phyloP scores from a whole-genome alignment of 768 basidiomycete genomes.

The Pleurotus pulmonarius region DNA sequence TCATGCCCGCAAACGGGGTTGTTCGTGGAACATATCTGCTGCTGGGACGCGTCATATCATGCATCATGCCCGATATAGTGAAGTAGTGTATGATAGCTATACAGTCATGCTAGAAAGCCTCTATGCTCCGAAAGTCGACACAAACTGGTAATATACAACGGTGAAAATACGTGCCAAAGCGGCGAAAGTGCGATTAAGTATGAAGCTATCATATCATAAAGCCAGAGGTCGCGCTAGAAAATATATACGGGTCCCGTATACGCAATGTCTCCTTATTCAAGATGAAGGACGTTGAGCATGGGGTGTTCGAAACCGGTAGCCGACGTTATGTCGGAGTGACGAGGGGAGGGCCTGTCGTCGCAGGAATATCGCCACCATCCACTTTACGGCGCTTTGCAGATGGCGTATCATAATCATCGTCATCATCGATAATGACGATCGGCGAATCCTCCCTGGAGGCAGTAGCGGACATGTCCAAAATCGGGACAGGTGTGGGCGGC shows the following conservation, averaged over 20 bases:
- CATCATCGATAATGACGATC: constrained; percentile 62
- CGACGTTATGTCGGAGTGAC: background rate
- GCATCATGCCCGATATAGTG: too few species aligned
- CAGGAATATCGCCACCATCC: constrained; percentile 13
- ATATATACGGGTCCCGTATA: background rate
- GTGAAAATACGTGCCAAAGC: background rate
- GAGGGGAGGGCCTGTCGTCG: background rate
- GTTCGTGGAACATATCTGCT: too few species aligned
- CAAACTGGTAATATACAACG: constrained; percentile 1
- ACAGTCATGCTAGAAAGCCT: constrained; percentile 7
- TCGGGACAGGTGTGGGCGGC: constrained; percentile 29
- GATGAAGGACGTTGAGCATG: constrained; percentile 1
- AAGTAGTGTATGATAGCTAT: background rate
- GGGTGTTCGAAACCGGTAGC: background rate
- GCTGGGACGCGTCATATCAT: too few species aligned
- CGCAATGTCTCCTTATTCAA: background rate
- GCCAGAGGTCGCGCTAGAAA: background rate
- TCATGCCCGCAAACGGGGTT: too few species aligned
- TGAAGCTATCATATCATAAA: background rate
- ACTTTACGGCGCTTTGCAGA: constrained; percentile 55
- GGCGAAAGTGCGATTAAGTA: constrained; percentile 3
- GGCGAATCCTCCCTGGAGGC: constrained; percentile 34
- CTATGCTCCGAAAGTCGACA: constrained; percentile 8
- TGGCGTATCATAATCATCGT: constrained; percentile 48
- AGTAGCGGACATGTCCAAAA: constrained; percentile 15